A percentile compares a stretch with the other conserved stretches of the same genome.
Evolutionary conservation across 2,329 filamentous ascomycete genomes (phyloP).

Genomic region (Penicillium capsulatum): DNA sequence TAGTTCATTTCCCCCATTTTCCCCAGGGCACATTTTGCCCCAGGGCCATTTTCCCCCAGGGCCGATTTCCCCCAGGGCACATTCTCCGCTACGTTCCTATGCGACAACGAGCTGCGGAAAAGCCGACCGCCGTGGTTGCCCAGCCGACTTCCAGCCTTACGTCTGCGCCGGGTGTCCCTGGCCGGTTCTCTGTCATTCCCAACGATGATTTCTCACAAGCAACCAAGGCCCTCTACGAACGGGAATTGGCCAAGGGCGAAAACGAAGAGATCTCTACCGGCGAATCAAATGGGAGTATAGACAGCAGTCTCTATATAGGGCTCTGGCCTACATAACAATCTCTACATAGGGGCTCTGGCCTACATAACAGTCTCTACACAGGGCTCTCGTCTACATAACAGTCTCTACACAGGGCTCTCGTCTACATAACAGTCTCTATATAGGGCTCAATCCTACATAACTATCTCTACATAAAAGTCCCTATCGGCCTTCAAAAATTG

Average conservation of each 20-base stretch:
- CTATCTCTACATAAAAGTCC: not conserved
- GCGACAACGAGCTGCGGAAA: constrained; percentile 43
- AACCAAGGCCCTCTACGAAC: constrained; percentile 83
- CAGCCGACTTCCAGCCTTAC: constrained; percentile 37
- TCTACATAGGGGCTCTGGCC: too few relatives aligned
- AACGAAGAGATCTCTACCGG: constrained; percentile 94
- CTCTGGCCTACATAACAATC: too few relatives aligned
- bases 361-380: too few relatives aligned
- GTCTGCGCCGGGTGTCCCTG: constrained; percentile 54
- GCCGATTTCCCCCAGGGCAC: too few relatives aligned
- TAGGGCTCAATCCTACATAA: too few relatives aligned
- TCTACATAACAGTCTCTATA: too few relatives aligned
- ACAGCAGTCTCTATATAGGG: too few relatives aligned
- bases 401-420: not conserved
- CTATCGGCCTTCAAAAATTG: too few relatives aligned
- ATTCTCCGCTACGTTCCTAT: constrained; percentile 66
- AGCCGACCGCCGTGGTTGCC: constrained; percentile 28
- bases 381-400: not conserved
- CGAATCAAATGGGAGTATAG: too few relatives aligned
- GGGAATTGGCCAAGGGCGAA: constrained; percentile 88
- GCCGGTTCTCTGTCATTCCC: constrained; percentile 64
- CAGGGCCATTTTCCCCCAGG: too few relatives aligned
- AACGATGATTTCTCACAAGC: constrained; percentile 81
- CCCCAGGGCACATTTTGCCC: too few relatives aligned
- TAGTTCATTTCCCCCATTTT: too few relatives aligned